Evolutionary conservation across 2,329 filamentous ascomycete genomes (phyloP).

Genomic region (Sarocladium strictum): DNA sequence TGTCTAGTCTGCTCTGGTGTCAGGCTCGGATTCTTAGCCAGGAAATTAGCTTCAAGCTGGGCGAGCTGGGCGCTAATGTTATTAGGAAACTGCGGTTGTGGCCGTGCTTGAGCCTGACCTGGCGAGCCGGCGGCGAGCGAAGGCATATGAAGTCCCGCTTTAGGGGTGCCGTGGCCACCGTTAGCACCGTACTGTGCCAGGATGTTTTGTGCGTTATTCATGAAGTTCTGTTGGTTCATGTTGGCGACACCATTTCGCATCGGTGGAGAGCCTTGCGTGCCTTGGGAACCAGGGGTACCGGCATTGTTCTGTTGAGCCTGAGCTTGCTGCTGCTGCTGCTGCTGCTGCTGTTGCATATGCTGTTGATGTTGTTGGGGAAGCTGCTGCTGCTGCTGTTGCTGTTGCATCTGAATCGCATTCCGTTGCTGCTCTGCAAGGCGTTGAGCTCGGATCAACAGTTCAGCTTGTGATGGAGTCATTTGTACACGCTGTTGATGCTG

Average conservation of each 20-base stretch:
- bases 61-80: constrained; percentile 43
- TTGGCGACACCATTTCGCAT: constrained; percentile 30
- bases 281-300: constrained; percentile 27
- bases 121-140: constrained; percentile 39
- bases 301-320: constrained; percentile 20
- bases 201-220: constrained; percentile 47
- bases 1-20: constrained; percentile 44
- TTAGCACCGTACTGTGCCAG: constrained; percentile 45
- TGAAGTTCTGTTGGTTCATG: constrained; percentile 46
- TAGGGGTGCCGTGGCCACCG: constrained; percentile 31
- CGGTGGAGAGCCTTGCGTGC: constrained; percentile 38
- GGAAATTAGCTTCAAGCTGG: constrained; percentile 46
- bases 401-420: constrained; percentile 42
- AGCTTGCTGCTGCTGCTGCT: constrained; percentile 29
- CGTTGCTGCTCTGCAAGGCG: constrained; percentile 62
- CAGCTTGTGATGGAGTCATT: constrained; percentile 40
- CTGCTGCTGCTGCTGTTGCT: constrained; percentile 25
- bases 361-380: constrained; percentile 20
- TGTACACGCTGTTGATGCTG: constrained; percentile 51
- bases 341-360: constrained; percentile 26
- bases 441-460: constrained; percentile 57
- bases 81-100: constrained; percentile 36
- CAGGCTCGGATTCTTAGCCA: constrained; percentile 44
- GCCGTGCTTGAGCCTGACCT: constrained; percentile 25
- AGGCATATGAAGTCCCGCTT: constrained; percentile 40